Percentiles rank a stretch among this genome's conserved stretches.
These are phyloP conservation scores for Leccinum variicolor DNA, from an alignment of 768 basidiomycete genomes.

Conservation along the genomic window DNA sequence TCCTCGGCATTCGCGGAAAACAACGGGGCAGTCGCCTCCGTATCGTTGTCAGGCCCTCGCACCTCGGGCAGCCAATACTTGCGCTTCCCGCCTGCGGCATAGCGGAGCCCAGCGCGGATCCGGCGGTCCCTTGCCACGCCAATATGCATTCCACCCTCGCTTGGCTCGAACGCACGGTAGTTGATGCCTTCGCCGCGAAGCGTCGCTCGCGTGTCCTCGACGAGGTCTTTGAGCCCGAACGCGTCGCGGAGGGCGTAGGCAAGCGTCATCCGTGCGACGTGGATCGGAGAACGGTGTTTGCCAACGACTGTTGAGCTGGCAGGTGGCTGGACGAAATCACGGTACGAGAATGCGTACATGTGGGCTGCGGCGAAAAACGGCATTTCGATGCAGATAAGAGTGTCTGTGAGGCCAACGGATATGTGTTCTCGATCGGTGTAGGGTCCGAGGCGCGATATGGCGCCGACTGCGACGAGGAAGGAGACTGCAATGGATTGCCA, in stretches of 20 bases:
- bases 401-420: slow-evolving; percentile 85
- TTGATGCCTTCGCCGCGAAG: slow-evolving; percentile 88
- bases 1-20: slow-evolving; percentile 58
- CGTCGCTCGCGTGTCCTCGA: slow-evolving; percentile 81
- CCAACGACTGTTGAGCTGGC: slow-evolving; percentile 12
- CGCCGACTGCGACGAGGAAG: slow-evolving; percentile 78
- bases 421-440: slow-evolving; percentile 89
- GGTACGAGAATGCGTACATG: slow-evolving; percentile 90
- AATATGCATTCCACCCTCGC: slow-evolving; percentile 89
- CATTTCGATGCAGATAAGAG: slow-evolving; percentile 95
- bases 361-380: slow-evolving; percentile 95
- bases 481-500: slow-evolving; percentile 93
- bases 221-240: slow-evolving; percentile 81
- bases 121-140: slow-evolving; percentile 82
- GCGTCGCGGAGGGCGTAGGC: slow-evolving; percentile 85
- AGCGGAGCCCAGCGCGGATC: slow-evolving; percentile 89
- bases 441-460: slow-evolving; percentile 76
- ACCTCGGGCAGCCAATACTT: slow-evolving; percentile 95
- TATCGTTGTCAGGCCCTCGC: slow-evolving; percentile 35
- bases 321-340: slow-evolving; percentile 68
- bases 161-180: slow-evolving; percentile 95
- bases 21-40: slow-evolving; percentile 74
- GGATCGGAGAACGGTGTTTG: slow-evolving; percentile 35
- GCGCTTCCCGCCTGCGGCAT: slow-evolving; percentile 81
- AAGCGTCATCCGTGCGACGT: slow-evolving; percentile 88